These are phyloP conservation scores for Zalerion maritima DNA, from an alignment of 495 filamentous ascomycete species.

Conservation along the genomic window DNA sequence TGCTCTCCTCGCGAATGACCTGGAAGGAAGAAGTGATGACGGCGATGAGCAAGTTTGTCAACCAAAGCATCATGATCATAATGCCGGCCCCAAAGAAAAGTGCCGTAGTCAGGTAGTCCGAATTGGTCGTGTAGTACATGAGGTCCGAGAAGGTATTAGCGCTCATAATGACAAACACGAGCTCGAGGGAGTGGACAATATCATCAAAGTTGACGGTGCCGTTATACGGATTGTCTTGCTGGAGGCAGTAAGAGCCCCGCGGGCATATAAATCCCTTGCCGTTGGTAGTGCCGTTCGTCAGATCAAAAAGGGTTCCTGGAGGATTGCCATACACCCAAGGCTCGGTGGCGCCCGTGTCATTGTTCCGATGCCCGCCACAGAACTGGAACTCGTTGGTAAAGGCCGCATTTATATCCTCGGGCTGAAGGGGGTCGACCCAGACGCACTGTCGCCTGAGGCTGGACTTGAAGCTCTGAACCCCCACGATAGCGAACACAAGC, in stretches of 20 bases:
- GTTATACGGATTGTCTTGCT: slow-evolving; percentile 66
- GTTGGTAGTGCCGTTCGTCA: slow-evolving; percentile 23
- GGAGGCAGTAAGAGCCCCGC: slow-evolving; percentile 62
- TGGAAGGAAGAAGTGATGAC: slow-evolving; percentile 99
- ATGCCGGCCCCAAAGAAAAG: slow-evolving; percentile 76
- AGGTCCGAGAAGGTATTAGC: slow-evolving; percentile 92
- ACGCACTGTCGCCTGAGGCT: slow-evolving; percentile 79
- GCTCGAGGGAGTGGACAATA: slow-evolving; percentile 73
- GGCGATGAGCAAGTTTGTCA: slow-evolving; percentile 91
- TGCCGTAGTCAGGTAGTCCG: slow-evolving; percentile 75
- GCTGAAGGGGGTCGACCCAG: slow-evolving; percentile 54
- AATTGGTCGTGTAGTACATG: slow-evolving; percentile 82
- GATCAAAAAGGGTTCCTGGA: slow-evolving; percentile 16
- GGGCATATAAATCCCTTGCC: slow-evolving; percentile 93
- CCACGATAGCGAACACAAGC: slow-evolving; percentile 94
- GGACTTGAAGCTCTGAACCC: slow-evolving; percentile 94
- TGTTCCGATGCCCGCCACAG: slow-evolving; percentile 70
- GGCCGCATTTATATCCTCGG: slow-evolving; percentile 22
- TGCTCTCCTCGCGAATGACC: slow-evolving; percentile 93
- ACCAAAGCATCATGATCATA: slow-evolving; percentile 89
- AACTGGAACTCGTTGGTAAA: slow-evolving; percentile 51
- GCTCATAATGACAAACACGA: slow-evolving; percentile 98
- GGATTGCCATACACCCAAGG: slow-evolving; percentile 46
- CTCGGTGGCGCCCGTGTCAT: slow-evolving; percentile 34
- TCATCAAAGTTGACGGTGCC: slow-evolving; percentile 91